Evolutionary conservation across 1,139 yeast genomes (phyloP).

Genomic region (Sugiyamaella castrensis): DNA sequence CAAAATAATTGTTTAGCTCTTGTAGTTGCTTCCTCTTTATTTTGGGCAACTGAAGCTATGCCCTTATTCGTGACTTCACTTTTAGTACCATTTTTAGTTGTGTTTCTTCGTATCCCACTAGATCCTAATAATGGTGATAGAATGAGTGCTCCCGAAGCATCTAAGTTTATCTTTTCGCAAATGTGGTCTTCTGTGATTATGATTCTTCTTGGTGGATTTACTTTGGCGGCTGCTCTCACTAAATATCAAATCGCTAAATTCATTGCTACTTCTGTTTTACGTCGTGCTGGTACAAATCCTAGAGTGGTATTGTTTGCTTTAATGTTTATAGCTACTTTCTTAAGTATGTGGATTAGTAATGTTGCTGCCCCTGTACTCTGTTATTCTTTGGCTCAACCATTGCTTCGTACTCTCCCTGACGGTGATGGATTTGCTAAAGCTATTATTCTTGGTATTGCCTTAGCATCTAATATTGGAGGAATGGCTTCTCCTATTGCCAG

Average conservation of each 20-base stretch:
- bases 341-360: constrained; percentile 94
- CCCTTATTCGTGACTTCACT: constrained; percentile 85
- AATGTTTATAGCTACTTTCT: constrained; percentile 80
- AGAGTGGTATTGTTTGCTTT: constrained; percentile 68
- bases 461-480: constrained; percentile 91
- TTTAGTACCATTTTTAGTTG: constrained; percentile 75
- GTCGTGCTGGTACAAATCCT: constrained; percentile 85
- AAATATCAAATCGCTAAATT: constrained; percentile 86
- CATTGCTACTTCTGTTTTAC: constrained; percentile 73
- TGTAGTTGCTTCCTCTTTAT: constrained; percentile 68
- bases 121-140: constrained; percentile 46
- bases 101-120: constrained; percentile 67
- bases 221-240: constrained; percentile 89
- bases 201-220: constrained; percentile 87
- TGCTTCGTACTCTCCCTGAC: constrained; percentile 76
- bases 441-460: constrained; percentile 81
- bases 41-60: constrained; percentile 94
- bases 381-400: constrained; percentile 84
- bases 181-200: constrained; percentile 97
- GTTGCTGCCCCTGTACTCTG: constrained; percentile 96
- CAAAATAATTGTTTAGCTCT: constrained; percentile 84
- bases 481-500: constrained; percentile 96
- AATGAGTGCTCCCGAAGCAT: constrained; percentile 64
- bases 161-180: constrained; percentile 70
- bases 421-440: constrained; percentile 78